Conservation (phyloP, 2,329 filamentous ascomycete species). For the Sporothrix variecibatus region DNA sequence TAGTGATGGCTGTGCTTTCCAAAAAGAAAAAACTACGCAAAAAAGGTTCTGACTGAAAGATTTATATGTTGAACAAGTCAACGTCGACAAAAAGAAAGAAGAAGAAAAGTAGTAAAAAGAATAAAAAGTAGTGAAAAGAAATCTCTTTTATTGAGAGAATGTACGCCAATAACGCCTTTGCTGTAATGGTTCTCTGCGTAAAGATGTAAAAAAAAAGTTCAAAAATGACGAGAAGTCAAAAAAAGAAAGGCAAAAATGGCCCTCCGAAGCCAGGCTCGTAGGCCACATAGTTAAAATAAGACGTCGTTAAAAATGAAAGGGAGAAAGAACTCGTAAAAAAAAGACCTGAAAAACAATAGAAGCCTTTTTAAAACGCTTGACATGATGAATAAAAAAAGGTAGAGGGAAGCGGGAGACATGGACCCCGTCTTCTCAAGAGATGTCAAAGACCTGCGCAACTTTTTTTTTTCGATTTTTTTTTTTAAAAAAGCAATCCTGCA, state of each 20-base stretch:
- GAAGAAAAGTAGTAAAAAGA: neutral
- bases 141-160: neutral
- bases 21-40: neutral
- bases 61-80: neutral
- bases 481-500: neutral
- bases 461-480: neutral
- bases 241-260: neutral
- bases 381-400: neutral
- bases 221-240: neutral
- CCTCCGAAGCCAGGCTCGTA: neutral
- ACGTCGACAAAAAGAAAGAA: neutral
- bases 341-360: neutral
- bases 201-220: neutral
- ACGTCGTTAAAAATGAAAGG: constrained; percentile 5
- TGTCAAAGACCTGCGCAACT: neutral
- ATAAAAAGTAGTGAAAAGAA: neutral
- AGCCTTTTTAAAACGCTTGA: neutral
- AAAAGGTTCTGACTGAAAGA: neutral
- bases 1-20: neutral
- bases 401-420: neutral
- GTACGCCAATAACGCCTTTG: constrained; percentile 8
- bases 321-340: neutral
- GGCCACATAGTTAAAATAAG: neutral
- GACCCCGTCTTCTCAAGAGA: neutral
- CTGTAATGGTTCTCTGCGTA: constrained; percentile 1